Evolutionary conservation across 225 moss, liverwort and hornwort species (phyloP), one percentile per base, ranked within the genome.

Genomic region (Antitrichia curtipendula): DNA sequence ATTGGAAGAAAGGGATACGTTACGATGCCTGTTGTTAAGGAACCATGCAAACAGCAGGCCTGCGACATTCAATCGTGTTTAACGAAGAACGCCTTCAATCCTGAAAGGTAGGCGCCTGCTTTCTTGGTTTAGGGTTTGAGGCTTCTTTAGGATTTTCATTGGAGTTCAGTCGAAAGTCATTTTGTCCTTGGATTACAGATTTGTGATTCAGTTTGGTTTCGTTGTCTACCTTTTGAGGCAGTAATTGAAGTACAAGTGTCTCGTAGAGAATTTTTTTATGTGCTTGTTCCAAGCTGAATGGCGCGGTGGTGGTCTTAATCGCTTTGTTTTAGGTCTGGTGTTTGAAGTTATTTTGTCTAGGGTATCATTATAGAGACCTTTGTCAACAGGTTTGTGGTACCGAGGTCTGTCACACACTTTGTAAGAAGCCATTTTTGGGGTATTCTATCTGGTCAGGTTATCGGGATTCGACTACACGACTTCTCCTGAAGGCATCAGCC

Each of bases 1-100:
- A 63, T 53, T 54, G 17, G 56, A n/a, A 34, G n/a, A 24, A 73
- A 74, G 32, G 53, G 74, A 41, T 57, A 82, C 66, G 49, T 84
- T 68, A 60, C 85, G 88, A 94, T 92, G 93, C 88, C 93, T 78
- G 78, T 79, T 59, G 89, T 82, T 28, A 94, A 92, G 87, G 97
- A 97, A 63, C 94, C 96, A 50, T 98, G 98, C 92, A 94, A 92
- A 62, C 85, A 93, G 90, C 92, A 97, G 92, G 98, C 96, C 53
- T 98, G 97, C 89, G 91, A 96, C 22, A 98, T 98, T 78, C 98
- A 97, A 90, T 89, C 90, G 76, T 98, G 98, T 88, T 92, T 97
- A 24, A 75, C 95, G 57, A 98, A 96, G 93, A 96, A 97, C 82
- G 94, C 95, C 83, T 98, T 94, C 82, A 91, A 93, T 86, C 88